A percentile compares a stretch with the other conserved stretches of the same genome.
phyloP scores from a whole-genome alignment of 225 moss, liverwort and hornwort species.

The Pleurozium schreberi region DNA sequence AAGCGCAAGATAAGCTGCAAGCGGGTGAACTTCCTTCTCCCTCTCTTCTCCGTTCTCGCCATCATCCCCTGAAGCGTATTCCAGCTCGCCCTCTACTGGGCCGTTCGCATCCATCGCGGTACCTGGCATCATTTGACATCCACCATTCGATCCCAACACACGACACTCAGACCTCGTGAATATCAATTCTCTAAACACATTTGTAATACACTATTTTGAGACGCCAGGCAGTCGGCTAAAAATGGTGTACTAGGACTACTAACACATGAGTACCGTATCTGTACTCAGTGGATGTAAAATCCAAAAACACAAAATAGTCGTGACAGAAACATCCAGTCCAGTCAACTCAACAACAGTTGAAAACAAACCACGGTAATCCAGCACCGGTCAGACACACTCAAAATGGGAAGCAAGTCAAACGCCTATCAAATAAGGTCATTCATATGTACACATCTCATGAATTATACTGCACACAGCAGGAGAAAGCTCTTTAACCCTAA shows the following conservation, averaged over 20 bases:
- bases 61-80: slow-evolving; percentile 4
- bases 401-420: background rate
- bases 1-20: slow-evolving; percentile 33
- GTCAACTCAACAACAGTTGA: background rate
- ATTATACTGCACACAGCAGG: background rate
- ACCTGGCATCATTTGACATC: background rate
- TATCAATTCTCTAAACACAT: background rate
- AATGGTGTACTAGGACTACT: background rate
- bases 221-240: background rate
- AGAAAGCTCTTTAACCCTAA: background rate
- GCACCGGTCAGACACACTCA: background rate
- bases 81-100: slow-evolving; percentile 23
- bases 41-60: slow-evolving; percentile 1
- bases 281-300: slow-evolving; percentile 3
- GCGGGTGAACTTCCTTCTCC: slow-evolving; percentile 18
- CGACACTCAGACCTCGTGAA: background rate
- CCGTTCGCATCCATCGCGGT: slow-evolving; percentile 22
- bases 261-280: background rate
- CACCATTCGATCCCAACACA: background rate
- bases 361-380: background rate
- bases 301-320: background rate
- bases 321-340: slow-evolving; percentile 3
- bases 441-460: background rate
- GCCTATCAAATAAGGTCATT: background rate
- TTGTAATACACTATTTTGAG: background rate